These are phyloP conservation scores for Globisporangium mamillatum DNA, from an alignment of 352 stramenopile genomes.

Conservation along the genomic window DNA sequence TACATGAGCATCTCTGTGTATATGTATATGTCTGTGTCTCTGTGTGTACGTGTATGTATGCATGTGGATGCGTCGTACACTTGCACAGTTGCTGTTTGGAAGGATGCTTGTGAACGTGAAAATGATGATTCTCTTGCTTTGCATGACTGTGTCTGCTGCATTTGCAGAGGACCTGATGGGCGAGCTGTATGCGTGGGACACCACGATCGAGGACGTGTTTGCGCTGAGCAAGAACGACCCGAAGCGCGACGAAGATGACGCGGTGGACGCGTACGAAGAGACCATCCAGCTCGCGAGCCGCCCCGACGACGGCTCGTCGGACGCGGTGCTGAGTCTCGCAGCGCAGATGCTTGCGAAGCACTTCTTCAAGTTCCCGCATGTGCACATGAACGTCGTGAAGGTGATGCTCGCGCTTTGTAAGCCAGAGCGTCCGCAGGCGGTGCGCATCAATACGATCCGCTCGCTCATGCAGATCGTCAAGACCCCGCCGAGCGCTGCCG, in stretches of 20 bases:
- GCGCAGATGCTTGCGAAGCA: constrained; percentile 75
- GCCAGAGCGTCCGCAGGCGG: constrained; percentile 38
- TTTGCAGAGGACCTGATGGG: constrained; percentile 40
- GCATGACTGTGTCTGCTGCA: neutral
- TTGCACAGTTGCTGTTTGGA: neutral
- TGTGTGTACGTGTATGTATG: neutral
- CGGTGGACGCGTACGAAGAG: constrained; percentile 71
- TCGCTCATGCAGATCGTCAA: constrained; percentile 72
- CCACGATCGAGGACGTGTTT: constrained; percentile 60
- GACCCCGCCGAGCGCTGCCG: constrained; percentile 21
- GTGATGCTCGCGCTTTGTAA: constrained; percentile 51
- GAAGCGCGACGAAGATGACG: constrained; percentile 65
- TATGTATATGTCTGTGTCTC: neutral
- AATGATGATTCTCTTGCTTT: neutral
- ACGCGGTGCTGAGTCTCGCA: constrained; percentile 62
- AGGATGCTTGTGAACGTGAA: neutral
- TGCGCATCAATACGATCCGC: constrained; percentile 76
- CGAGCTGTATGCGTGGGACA: constrained; percentile 71
- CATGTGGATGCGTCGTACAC: neutral
- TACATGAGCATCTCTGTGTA: neutral
- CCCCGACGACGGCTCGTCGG: constrained; percentile 24
- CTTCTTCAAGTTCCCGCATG: constrained; percentile 75
- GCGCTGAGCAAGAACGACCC: constrained; percentile 38
- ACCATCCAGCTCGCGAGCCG: constrained; percentile 52
- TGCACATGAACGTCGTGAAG: constrained; percentile 72